Evolutionary conservation across 208 protist species (phyloP).

Genomic region (Wallacemonas sp.): DNA sequence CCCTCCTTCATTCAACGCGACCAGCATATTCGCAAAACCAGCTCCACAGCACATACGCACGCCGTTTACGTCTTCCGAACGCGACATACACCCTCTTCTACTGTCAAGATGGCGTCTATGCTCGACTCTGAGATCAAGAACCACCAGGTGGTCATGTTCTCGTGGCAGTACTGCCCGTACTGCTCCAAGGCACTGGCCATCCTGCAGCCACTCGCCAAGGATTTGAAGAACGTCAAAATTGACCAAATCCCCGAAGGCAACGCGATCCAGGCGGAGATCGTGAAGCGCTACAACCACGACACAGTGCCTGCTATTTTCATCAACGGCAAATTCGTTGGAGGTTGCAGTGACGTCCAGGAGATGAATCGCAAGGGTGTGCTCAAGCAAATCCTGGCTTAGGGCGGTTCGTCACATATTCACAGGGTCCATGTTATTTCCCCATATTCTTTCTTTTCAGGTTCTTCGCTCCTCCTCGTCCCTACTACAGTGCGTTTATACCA

Average conservation of each 20-base stretch:
- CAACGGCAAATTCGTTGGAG: constrained; percentile 50
- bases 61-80: too few species aligned
- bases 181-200: constrained; percentile 33
- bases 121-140: constrained; percentile 10
- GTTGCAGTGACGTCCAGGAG: constrained; percentile 42
- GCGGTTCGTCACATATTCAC: too few species aligned
- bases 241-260: constrained; percentile 37
- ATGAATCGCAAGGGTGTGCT: constrained; percentile 32
- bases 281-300: constrained; percentile 35
- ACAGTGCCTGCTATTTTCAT: constrained; percentile 62
- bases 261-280: constrained; percentile 27
- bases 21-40: too few species aligned
- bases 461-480: too few species aligned
- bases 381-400: constrained; percentile 15
- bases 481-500: too few species aligned
- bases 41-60: too few species aligned
- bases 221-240: constrained; percentile 31
- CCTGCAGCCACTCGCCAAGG: constrained; percentile 22
- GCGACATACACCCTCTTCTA: background rate
- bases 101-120: background rate
- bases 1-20: too few species aligned
- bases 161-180: constrained; percentile 41
- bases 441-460: too few species aligned
- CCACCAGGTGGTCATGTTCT: constrained; percentile 44
- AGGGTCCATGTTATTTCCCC: too few species aligned